Evolutionary conservation across 2,329 filamentous ascomycete species (phyloP).

Genomic region (Lasiodiplodia theobromae): DNA sequence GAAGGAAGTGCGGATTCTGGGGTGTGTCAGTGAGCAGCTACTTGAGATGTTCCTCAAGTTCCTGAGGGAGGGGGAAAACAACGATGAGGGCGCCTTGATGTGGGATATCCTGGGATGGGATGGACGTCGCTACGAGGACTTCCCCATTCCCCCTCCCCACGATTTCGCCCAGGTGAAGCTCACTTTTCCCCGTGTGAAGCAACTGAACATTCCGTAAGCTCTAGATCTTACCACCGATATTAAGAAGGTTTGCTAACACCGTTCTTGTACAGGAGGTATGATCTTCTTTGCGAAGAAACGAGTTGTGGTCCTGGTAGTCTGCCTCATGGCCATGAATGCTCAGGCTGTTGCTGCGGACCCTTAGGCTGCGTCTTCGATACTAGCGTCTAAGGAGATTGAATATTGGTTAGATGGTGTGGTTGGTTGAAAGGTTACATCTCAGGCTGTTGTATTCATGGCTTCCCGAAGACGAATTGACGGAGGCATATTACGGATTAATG

Average conservation of each 20-base stretch:
- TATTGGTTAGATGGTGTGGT: background rate
- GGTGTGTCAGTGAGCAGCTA: background rate
- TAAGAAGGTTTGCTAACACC: background rate
- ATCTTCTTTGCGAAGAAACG: background rate
- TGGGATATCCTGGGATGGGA: background rate
- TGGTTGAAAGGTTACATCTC: background rate
- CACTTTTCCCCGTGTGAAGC: background rate
- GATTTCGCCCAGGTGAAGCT: background rate
- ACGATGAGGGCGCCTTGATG: background rate
- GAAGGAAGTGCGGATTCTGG: background rate
- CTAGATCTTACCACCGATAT: background rate
- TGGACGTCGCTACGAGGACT: background rate
- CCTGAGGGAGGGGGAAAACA: background rate
- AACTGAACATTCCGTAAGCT: background rate
- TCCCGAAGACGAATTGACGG: background rate
- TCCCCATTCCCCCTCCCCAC: too few species aligned
- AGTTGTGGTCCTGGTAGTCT: background rate
- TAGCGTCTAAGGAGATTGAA: background rate
- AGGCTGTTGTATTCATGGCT: too few species aligned
- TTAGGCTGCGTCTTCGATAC: background rate
- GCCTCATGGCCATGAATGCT: background rate
- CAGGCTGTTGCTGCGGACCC: background rate
- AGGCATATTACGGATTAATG: too few species aligned
- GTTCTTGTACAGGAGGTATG: background rate
- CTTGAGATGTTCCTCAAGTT: background rate